Evolutionary conservation across 1,284 basidiomycete species (phyloP), one percentile per base, ranked within the genome.

Genomic region (Leccinum fallax): DNA sequence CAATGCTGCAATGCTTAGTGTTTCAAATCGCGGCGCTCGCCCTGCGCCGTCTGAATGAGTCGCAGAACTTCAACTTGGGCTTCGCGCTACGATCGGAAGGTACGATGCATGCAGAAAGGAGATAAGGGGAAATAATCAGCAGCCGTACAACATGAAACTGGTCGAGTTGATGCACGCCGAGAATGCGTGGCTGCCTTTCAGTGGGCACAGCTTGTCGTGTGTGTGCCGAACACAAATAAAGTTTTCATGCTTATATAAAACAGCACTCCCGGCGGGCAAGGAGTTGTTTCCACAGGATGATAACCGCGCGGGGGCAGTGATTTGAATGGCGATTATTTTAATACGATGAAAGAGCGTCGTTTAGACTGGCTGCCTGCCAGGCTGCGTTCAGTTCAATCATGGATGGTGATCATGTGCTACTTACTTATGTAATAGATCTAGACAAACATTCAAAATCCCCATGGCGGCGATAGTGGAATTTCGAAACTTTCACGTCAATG

Each of bases 91-190:
- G 61, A 73, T 70, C 58, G 60, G 61, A 68, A 62, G 61, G 58
- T 38, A 28, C 49, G 49, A 51, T 51, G 7, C 40, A 61, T 65
- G 64, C 63, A 60, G 60, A 64, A 73, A 69, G 71, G 71, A 67
- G 71, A 74, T 73, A 75, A 67, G 67, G 60, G 11, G 43, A 46
- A 46, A 65, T 63, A 70, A 63, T 66, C 66, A 24, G 48, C 9
- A 56, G 61, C 48, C 53, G 60, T 66, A 69, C 64, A 70, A 71
- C 71, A 65, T 55, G 21, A 51, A 24, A 60, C 46, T 61, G 43
- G 58, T 60, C 26, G 65, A 61, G 10, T 76, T 76, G 74, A 74
- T 73, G 61, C 74, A 75, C 62, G 75, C 71, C 61, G 68, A 11
- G 63, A 52, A 57, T 62, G 74, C 72, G 64, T 75, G 71, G 43